Evolutionary conservation across 1,139 yeast genomes (phyloP).

Genomic region (Candida glucosophila): DNA sequence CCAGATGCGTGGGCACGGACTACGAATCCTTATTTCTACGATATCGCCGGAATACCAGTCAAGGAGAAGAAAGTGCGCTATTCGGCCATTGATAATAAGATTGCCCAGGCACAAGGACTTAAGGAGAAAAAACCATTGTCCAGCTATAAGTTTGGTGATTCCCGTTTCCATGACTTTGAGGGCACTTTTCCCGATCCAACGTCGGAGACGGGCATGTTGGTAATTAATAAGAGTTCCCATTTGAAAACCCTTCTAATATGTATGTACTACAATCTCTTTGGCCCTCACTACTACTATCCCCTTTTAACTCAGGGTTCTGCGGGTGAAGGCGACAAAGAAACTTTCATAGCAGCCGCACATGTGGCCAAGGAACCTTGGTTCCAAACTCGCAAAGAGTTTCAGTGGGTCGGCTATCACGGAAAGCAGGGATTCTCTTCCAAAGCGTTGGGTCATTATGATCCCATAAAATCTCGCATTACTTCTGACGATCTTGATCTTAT

Average conservation of each 20-base stretch:
- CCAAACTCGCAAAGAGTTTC: slow-evolving; percentile 42
- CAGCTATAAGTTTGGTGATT: slow-evolving; percentile 24
- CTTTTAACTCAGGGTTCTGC: slow-evolving; percentile 59
- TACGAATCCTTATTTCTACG: slow-evolving; percentile 37
- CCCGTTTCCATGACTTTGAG: slow-evolving; percentile 45
- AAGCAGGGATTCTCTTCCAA: slow-evolving; percentile 36
- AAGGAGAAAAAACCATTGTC: slow-evolving; percentile 17
- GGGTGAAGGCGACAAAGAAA: slow-evolving; percentile 68
- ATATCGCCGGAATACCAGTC: slow-evolving; percentile 32
- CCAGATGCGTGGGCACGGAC: slow-evolving; percentile 46
- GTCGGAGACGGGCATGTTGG: slow-evolving; percentile 55
- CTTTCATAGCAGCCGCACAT: slow-evolving; percentile 57
- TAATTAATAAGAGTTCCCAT: slow-evolving; percentile 47
- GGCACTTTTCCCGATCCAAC: slow-evolving; percentile 57
- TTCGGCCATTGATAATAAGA: slow-evolving; percentile 21
- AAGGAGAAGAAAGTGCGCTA: slow-evolving; percentile 30
- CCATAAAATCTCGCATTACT: slow-evolving; percentile 19
- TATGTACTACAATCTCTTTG: slow-evolving; percentile 52
- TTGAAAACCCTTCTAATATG: slow-evolving; percentile 42
- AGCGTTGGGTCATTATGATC: slow-evolving; percentile 57
- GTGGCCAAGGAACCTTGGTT: slow-evolving; percentile 41
- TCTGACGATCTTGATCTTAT: slow-evolving; percentile 21
- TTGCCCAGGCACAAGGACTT: slow-evolving; percentile 13
- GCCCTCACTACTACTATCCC: slow-evolving; percentile 53
- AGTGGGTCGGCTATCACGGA: slow-evolving; percentile 46